Base-by-base conservation (phyloP, 2,329 filamentous ascomycete species). In the Xylaria polymorpha region DNA sequence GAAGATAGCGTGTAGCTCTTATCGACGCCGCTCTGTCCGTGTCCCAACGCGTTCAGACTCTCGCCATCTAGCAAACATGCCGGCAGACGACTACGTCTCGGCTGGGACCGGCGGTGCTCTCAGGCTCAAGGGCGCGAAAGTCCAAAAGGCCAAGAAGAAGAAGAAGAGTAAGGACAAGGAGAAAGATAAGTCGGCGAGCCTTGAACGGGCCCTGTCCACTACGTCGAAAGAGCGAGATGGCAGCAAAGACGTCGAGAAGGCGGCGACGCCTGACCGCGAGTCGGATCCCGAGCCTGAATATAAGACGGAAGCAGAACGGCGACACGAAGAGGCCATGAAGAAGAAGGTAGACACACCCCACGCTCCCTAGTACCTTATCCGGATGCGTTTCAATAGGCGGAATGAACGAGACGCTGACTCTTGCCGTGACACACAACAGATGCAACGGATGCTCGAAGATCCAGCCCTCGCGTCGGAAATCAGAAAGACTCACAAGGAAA, bases 401-500 rank as follows among this genome's bases (percentile, higher is more conserved):
- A 53, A 22, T n/a, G 61, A 61, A 60, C 63, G 69, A 73, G 55
- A 75, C 55, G 39, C 61, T 68, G 22, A 51, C 69, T 41, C 22
- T 7, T 15, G 20, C 46, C 35, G 37, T 56, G 53, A 14, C 51
- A 25, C 66, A 22, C 50, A 67, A 70, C 74, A 96, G 93, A 84
- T 98, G 76, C 89, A 96, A 75, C 91, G 97, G 76, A 86, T 94
- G 71, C 83, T 97, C 53, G 90, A 92, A 77, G 82, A 84, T 3
- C 84, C 85, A 2, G 81, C 82, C 7, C 79, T 84, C 8, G 81
- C 85, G 57, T 89, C 91, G 15, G 94, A 98, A 79, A 91, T 97
- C 18, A 88, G 95, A 74, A 98, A 98, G 85, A 97, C 94, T 37
- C 96, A 99, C 81, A 98, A 98, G 80, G 93, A 99, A 83, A 90